Base-by-base conservation (phyloP, 768 basidiomycete species). In the Suillus luteus region DNA sequence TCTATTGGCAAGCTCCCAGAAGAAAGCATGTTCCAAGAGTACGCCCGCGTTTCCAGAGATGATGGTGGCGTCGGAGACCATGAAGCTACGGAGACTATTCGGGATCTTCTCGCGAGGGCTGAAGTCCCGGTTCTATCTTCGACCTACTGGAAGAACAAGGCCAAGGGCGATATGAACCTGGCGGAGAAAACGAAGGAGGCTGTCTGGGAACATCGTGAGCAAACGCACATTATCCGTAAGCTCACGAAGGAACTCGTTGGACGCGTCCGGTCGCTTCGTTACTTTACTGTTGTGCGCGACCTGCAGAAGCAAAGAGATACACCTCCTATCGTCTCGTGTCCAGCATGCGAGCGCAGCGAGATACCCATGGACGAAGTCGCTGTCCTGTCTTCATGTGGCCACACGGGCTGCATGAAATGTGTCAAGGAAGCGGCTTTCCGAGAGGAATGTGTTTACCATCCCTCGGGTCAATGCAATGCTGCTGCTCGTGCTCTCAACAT, bases 321-420 rank as follows among this genome's bases (percentile, higher is more conserved):
- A 12, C 86, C 88, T 10, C 81, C 86, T 19, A 76, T 79, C 35
- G 80, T 91, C 44, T 75, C 82, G 10, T 94, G 93, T 67, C 87
- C 89, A 5, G 73, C 74, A 44, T 95, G 92, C 68, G 78, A 78
- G 35, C 80, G 82, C 55, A 77, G 83, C 55, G 78, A 78, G 62
- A 75, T 92, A 43, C 85, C 85, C 2, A 81, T 89, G 66, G 78
- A 81, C 11, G 90, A 95, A 60, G 80, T 93, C 62, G 90, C 93
- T 24, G 89, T 97, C 4, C 81, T 96, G 40, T 96, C 95, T 5
- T 94, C 93, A 24, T 98, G 95, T 67, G 95, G 95, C 9, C 95
- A 98, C 73, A 88, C 86, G 71, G 94, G 95, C 3, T 95, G 93
- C 70, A 73, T 85, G 68, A 75, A 81, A 2, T 95, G 93, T 71